Evolutionary conservation across 163 green algal genomes (phyloP), one percentile per base, ranked within the genome.

Genomic region (Coccomyxa subellipsoidea): DNA sequence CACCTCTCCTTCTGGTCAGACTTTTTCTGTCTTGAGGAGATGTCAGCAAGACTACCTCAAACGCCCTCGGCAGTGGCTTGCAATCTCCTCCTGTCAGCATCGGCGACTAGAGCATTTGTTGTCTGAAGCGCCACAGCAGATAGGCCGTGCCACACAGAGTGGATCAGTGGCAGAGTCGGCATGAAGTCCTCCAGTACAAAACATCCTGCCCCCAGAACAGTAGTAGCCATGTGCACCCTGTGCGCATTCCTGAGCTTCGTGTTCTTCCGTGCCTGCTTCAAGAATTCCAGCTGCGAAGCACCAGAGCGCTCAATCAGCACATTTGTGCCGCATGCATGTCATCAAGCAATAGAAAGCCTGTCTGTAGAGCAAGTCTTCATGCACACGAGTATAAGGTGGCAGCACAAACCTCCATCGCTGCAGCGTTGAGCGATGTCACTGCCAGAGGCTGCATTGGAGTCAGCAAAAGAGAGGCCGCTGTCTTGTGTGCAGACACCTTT

Each of bases 391-490:
- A n/a, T n/a, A n/a, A n/a, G n/a, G n/a, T n/a, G n/a, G n/a, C n/a
- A n/a, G n/a, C n/a, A n/a, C n/a, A n/a, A n/a, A 82, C 78, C 78
- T 82, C 78, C 10, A 71, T 53, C 1, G 35, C 54, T 32, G 54
- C 78, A n/a, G 34, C 36, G 37, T 82, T 82, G 54, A 35, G 15
- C 27, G 32, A 35, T 7, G 59, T 47, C 34, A 82, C 54, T 37
- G 54, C 54, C 4, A 82, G 34, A 23, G 78, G 78, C 54, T 82
- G 78, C 34, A 82, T 47, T 21, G 78, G 78, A 7, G 78, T 82
- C 78, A 82, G 54, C 34, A 54, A 27, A 10, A 82, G 78, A 21
- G 78, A 82, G 38, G 66, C 34, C 31, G 78, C 78, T 36, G 78
- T 82, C 53, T 40, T 47, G 18, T 70, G 40, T 21, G 15, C 39